phyloP scores from a whole-genome alignment of 345 rosid genomes.

The Eucalyptus caleyi region DNA sequence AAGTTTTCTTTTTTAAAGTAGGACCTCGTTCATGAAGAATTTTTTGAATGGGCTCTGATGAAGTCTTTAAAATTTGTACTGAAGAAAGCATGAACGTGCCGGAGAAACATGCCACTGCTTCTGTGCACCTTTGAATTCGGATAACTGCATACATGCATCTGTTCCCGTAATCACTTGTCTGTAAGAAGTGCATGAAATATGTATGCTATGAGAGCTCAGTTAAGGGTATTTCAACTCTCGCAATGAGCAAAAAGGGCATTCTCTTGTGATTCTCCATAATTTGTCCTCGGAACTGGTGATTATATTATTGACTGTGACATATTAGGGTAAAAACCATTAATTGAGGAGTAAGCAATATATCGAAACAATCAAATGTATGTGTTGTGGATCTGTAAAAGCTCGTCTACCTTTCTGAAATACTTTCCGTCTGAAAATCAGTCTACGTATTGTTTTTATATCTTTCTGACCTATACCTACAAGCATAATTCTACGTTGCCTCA shows the following conservation, averaged over 20 bases:
- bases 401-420: not conserved
- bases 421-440: not conserved
- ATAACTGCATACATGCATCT: not conserved
- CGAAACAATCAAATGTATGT: not conserved
- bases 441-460: not conserved
- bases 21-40: not conserved
- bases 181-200: not conserved
- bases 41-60: not conserved
- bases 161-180: not conserved
- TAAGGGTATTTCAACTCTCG: not conserved
- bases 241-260: not conserved
- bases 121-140: not conserved
- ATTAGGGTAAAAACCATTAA: not conserved
- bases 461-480: not conserved
- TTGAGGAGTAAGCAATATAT: not conserved
- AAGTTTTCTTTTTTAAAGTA: not conserved
- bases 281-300: not conserved
- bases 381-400: not conserved
- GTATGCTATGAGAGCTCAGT: not conserved
- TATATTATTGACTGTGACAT: not conserved
- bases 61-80: not conserved
- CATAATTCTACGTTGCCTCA: not conserved
- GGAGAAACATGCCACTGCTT: not conserved
- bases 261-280: not conserved
- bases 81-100: not conserved